Evolutionary conservation across 1,139 yeast genomes (phyloP), one percentile per base, ranked within the genome.

Genomic region (Candida labiduridarum): DNA sequence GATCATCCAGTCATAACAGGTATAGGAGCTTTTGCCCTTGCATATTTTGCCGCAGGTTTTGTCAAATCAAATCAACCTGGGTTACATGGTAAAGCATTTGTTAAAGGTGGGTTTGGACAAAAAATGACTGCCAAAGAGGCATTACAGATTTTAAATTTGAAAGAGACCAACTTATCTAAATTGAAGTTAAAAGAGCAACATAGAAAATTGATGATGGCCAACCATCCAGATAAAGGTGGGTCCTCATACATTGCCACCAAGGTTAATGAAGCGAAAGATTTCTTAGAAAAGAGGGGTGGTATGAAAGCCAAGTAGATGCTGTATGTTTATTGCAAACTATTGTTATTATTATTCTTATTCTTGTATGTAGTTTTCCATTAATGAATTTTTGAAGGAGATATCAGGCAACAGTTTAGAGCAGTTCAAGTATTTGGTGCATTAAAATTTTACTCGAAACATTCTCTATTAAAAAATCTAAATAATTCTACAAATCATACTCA

Each of bases 141-240:
- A 1, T 78, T 94, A 54, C 95, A 85, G 66, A 89, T 94, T 40
- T 80, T 94, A 60, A 90, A 89, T 63, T 74, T 94, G 62, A 87
- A 87, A 60, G 98, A 92, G 67, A 79, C 87, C 34, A 85, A 84
- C 29, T 76, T 94, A 59, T 80, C 87, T 14, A 85, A 87, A 69
- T 79, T 87, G 56, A 89, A 84, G 65, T 78, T 94, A 64, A 92
- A 94, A 70, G 98, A 92, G 56, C 89, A 89, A 48, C 99, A 94
- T 69, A 84, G 99, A 72, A 83, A 81, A 66, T 67, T 76, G 54
- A 88, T 89, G 73, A 91, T 94, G 97, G 77, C 94, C 67, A 94
- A 94, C 72, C 99, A 94, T 66, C 99, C 99, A 11, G 99, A 94
- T 73, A 89, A 95, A 66, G 99, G 99, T 47, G 99, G 99, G 9